Evolutionary conservation across 2,329 filamentous ascomycete species (phyloP), one percentile per base, ranked within the genome.

Genomic region (Aspergillus sp.): DNA sequence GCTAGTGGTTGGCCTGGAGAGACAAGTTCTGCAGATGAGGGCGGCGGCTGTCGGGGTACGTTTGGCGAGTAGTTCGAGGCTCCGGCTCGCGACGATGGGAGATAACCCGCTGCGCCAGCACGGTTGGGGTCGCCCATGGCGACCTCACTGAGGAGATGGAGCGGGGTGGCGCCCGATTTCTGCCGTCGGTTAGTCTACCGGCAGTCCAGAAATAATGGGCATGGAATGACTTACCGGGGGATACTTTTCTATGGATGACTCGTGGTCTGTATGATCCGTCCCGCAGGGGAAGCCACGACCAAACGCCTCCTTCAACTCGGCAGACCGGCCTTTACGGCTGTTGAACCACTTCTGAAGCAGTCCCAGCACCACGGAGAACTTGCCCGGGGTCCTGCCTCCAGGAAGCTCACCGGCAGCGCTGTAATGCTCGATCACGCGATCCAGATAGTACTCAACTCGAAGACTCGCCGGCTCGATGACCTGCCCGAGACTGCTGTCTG

Each of bases 311-410:
- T 59, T 62, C 25, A 67, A 34, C 3, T 52, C 60, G 4, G 53
- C 51, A 5, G 61, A 57, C 47, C 72, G 65, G 45, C 71, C 70
- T 42, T 67, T 83, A 76, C 63, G 81, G 56, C 74, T 77, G 54
- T 66, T 68, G 65, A 88, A 89, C 87, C 88, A 90, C 21, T 79
- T 81, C 40, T 83, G 82, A 21, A 92, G 72, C 84, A 91, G 87
- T 46, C 81, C 76, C 9, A 91, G 73, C 5, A 91, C 85, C 53
- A 89, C 78, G 2, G 88, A 76, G 57, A 91, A 91, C 68, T 89
- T 91, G 46, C 79, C 77, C 0, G 87, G 83, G 0, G 86, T 84
- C 1, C 86, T 79, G 42, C 83, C 88, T 54, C 80, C 82, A 47
- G 87, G 83, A 1, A 81, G 80, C 3, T 82, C 81, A 0, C 86